These are phyloP conservation scores for Trametes versicolor DNA, from an alignment of 1,284 basidiomycete species.

Conservation along the genomic window DNA sequence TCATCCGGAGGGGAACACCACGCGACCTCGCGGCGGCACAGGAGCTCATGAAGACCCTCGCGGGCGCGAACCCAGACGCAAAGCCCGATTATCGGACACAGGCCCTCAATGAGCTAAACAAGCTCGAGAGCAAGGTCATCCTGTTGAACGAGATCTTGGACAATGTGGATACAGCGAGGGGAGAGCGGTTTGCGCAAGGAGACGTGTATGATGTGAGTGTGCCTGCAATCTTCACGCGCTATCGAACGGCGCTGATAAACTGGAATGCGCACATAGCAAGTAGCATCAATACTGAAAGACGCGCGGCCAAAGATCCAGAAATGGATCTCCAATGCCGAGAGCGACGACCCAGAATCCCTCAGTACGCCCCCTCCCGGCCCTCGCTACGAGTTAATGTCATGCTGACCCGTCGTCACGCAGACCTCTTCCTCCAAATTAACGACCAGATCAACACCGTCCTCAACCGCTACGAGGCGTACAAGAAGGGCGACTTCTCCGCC, in stretches of 20 bases:
- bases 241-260: neutral
- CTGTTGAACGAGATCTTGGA: conserved; percentile 97
- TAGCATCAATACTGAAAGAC: conserved; percentile 82
- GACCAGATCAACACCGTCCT: conserved; percentile 97
- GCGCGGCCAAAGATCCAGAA: conserved; percentile 97
- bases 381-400: no score
- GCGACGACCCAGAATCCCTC: conserved; percentile 86
- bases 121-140: conserved; percentile 94
- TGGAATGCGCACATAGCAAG: conserved; percentile 69
- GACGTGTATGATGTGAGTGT: conserved; percentile 91
- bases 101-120: conserved; percentile 90
- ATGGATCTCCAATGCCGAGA: conserved; percentile 96
- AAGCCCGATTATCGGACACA: conserved; percentile 94
- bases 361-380: conserved; percentile 59
- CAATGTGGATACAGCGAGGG: conserved; percentile 78
- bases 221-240: neutral
- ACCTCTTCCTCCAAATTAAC: conserved; percentile 95
- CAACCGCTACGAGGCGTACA: conserved; percentile 91
- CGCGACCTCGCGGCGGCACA: conserved; percentile 96
- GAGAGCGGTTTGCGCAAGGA: conserved; percentile 84
- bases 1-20: conserved; percentile 96
- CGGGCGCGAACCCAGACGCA: conserved; percentile 94
- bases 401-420: conserved; percentile 49
- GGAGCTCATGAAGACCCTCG: conserved; percentile 96
- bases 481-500: conserved; percentile 84